Evolutionary conservation across 768 basidiomycete genomes (phyloP).

Genomic region (Hygrocybe punicea): DNA sequence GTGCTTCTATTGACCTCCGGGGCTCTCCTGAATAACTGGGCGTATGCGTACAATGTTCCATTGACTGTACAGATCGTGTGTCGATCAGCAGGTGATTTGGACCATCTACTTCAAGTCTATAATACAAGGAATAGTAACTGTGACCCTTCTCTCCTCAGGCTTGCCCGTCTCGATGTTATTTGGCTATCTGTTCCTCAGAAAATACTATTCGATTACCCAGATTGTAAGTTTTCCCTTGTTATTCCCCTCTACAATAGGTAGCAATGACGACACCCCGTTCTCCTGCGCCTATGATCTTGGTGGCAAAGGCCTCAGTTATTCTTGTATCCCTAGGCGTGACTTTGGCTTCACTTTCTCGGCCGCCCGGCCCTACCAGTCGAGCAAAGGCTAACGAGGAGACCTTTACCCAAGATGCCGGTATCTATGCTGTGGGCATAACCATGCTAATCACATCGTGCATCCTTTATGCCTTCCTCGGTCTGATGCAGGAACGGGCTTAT

Average conservation of each 20-base stretch:
- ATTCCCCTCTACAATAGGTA: background rate
- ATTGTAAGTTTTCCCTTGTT: slow-evolving; percentile 43
- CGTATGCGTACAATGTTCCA: slow-evolving; percentile 72
- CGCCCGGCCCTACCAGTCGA: slow-evolving; percentile 31
- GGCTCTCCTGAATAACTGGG: slow-evolving; percentile 77
- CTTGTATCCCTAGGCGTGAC: slow-evolving; percentile 69
- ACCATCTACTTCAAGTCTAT: background rate
- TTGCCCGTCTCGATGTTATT: slow-evolving; percentile 75
- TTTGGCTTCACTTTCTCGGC: slow-evolving; percentile 66
- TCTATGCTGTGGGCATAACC: slow-evolving; percentile 62
- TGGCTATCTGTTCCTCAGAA: slow-evolving; percentile 57
- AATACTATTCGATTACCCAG: slow-evolving; percentile 57
- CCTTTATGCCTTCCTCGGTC: slow-evolving; percentile 64
- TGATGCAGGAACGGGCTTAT: slow-evolving; percentile 77
- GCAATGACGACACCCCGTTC: background rate
- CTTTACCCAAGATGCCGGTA: slow-evolving; percentile 30
- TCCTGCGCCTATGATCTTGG: background rate
- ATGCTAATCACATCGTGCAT: slow-evolving; percentile 67
- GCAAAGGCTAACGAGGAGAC: slow-evolving; percentile 18
- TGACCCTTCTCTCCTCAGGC: slow-evolving; percentile 39
- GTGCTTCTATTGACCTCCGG: slow-evolving; percentile 65
- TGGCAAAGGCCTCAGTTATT: slow-evolving; percentile 54
- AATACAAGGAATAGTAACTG: background rate
- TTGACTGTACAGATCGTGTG: slow-evolving; percentile 80
- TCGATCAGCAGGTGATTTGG: slow-evolving; percentile 65